A percentile compares a stretch with the other conserved stretches of the same genome.
Conservation (phyloP, 192 early-diverging fungal species). For the Coemansia sp. region DNA sequence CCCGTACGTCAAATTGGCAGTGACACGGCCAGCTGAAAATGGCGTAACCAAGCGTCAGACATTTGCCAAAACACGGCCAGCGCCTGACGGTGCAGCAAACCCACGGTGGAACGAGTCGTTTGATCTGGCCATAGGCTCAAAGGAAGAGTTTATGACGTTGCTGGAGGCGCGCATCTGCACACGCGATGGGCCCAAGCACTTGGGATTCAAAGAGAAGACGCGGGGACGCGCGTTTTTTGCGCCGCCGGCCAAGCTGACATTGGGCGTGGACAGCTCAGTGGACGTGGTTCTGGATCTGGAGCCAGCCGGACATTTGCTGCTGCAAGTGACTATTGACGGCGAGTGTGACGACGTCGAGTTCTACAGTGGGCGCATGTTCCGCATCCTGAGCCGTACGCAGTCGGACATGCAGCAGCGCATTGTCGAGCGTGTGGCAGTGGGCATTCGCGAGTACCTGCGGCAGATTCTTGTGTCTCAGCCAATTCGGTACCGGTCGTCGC, state of each 20-base stretch:
- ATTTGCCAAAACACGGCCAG: conserved; percentile 59
- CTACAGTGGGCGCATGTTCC: conserved; percentile 77
- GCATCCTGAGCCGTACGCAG: conserved; percentile 66
- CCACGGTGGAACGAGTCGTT: conserved; percentile 83
- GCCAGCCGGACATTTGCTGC: conserved; percentile 63
- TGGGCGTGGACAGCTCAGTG: conserved; percentile 58
- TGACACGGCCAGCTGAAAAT: conserved; percentile 39
- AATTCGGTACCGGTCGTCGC: conserved; percentile 33
- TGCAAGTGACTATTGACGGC: conserved; percentile 75
- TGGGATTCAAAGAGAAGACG: conserved; percentile 47
- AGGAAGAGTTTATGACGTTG: conserved; percentile 27
- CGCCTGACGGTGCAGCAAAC: conserved; percentile 48
- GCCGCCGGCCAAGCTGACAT: conserved; percentile 50
- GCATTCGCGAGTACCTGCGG: conserved; percentile 64
- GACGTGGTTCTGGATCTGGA: conserved; percentile 70
- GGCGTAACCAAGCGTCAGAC: conserved; percentile 58
- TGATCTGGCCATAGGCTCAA: conserved; percentile 61
- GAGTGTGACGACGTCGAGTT: conserved; percentile 82
- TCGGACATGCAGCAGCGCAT: conserved; percentile 68
- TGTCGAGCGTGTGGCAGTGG: conserved; percentile 69
- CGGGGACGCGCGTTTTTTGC: conserved; percentile 65
- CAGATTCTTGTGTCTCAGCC: conserved; percentile 60
- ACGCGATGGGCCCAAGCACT: conserved; percentile 48
- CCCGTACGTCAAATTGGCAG: conserved; percentile 66
- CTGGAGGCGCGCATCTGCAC: conserved; percentile 54